Evolutionary conservation across 2,329 filamentous ascomycete species (phyloP), one percentile per base, ranked within the genome.

Genomic region (Diaporthe vexans): DNA sequence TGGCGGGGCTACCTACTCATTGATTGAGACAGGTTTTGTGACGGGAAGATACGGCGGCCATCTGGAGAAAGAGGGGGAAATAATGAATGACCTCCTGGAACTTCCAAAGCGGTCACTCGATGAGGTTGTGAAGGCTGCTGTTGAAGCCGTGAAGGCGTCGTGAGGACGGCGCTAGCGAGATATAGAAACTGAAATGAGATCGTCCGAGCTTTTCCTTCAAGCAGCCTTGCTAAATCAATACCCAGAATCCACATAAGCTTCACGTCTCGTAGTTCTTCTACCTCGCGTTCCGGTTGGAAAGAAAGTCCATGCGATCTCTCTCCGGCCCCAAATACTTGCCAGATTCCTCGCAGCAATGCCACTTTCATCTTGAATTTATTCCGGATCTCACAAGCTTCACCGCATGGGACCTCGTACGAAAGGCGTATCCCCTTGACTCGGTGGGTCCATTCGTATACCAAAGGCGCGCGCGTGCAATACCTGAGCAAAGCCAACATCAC

Each of bases 11-110:
- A 77, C 74, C 15, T 77, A 76, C 61, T 77, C 75, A n/a, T 76
- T 83, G 21, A 78, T 84, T 26, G 78, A 82, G 75, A 81, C 79
- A 26, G 81, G 80, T 6, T 81, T 83, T 43, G 76, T 78, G 9
- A 81, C 79, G 1, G 81, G 81, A 1, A 78, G 74, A 33, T 83
- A 78, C 72, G 81, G 81, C 0, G 81, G 79, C 0, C 78, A 81
- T 61, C 68, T 83, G 37, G 81, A 83, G 69, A 79, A 81, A 70
- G 80, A 83, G 70, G 81, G 79, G 1, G 77, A 79, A 35, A 80
- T 83, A 21, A 77, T 81, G 76, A 83, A 82, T 51, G 78, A 80
- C 15, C 76, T 77, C 33, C 76, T 84, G 52, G 79, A 78, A 4
- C 74, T 81, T 46, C 74, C 78, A 11, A 79, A 78, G 67, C 74